phyloP scores from a whole-genome alignment of 1,139 yeast species.

The Geotrichum siamense region DNA sequence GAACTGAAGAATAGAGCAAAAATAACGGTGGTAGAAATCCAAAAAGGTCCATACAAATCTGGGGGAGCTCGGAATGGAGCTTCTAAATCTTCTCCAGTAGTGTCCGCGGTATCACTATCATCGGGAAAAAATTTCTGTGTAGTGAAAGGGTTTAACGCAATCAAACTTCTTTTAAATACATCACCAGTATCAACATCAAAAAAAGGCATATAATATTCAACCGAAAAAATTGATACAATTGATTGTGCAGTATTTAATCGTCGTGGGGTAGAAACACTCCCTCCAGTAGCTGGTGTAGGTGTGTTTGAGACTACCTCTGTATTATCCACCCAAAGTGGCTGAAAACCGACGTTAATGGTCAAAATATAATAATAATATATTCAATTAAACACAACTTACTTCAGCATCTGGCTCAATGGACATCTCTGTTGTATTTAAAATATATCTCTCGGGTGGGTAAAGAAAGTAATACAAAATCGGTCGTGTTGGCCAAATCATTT shows the following conservation, averaged over 20 bases:
- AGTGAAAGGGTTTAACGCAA: constrained; percentile 35
- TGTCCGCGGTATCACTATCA: constrained; percentile 13
- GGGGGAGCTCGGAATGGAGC: constrained; percentile 29
- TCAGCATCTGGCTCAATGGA: constrained; percentile 13
- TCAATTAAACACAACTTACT: neutral
- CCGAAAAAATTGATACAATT: constrained; percentile 38
- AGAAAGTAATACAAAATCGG: no score
- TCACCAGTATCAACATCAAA: constrained; percentile 60
- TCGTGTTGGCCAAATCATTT: no score
- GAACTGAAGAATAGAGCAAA: constrained; percentile 67
- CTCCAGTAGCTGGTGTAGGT: neutral
- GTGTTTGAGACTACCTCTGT: neutral
- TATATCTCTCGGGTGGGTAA: no score
- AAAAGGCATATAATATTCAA: constrained; percentile 50
- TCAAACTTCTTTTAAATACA: constrained; percentile 37
- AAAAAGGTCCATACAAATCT: constrained; percentile 74
- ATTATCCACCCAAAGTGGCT: constrained; percentile 4
- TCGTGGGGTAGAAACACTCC: neutral
- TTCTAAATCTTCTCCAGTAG: constrained; percentile 27
- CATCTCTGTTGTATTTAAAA: neutral
- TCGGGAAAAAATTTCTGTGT: constrained; percentile 20
- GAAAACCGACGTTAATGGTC: neutral
- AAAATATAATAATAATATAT: neutral
- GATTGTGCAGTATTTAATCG: constrained; percentile 3
- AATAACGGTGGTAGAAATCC: constrained; percentile 77